Conservation (phyloP, 208 protist genomes). For the Trypanosoma rangeli region DNA sequence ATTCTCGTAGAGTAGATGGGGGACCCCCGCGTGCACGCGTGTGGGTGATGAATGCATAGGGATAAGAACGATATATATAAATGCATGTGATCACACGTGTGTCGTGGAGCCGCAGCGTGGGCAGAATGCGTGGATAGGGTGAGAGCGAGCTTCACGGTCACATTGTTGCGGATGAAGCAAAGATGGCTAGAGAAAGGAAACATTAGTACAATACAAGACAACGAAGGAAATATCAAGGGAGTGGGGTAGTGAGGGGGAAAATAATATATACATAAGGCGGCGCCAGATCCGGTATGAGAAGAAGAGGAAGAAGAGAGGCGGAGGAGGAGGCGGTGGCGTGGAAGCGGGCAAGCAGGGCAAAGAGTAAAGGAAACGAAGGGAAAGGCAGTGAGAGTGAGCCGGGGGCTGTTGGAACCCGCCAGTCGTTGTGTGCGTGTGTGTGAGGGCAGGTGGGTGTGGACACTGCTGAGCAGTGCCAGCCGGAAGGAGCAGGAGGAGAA, state of each 20-base stretch:
- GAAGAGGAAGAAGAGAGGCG: background rate
- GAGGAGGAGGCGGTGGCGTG: too few relatives aligned
- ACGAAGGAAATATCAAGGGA: background rate
- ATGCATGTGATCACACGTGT: background rate
- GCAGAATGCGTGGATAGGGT: background rate
- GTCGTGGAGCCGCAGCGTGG: background rate
- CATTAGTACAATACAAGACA: slow-evolving; percentile 2
- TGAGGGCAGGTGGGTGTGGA: background rate
- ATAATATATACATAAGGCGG: background rate
- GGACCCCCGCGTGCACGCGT: too few relatives aligned
- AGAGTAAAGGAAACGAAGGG: too few relatives aligned
- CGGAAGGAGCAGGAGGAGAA: background rate
- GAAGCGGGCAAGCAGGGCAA: too few relatives aligned
- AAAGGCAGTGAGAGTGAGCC: too few relatives aligned
- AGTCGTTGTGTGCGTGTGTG: background rate
- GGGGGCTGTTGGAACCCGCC: background rate
- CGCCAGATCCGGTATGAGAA: background rate
- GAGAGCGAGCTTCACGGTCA: background rate
- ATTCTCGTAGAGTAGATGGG: slow-evolving; percentile 76
- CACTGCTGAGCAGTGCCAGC: too few relatives aligned
- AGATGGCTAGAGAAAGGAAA: background rate
- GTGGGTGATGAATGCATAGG: background rate
- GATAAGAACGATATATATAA: background rate
- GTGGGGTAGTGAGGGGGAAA: background rate
- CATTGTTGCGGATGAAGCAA: background rate